A percentile compares a stretch with the other conserved stretches of the same genome.
phyloP scores from a whole-genome alignment of 192 early-diverging fungal genomes.

The Backusella morwellensis region DNA sequence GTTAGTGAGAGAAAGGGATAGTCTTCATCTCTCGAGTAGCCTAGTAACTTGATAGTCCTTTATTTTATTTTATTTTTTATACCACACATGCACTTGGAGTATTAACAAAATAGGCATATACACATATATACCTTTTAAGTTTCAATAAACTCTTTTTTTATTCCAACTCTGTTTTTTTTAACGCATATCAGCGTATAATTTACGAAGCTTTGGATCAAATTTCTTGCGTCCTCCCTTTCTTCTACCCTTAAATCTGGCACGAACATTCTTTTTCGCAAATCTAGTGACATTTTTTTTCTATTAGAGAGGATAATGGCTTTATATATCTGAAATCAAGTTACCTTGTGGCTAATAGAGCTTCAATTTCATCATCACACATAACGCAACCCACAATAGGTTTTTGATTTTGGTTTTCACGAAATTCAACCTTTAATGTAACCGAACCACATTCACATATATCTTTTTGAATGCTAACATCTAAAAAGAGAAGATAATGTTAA shows the following conservation, averaged over 20 bases:
- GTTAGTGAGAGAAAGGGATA: slow-evolving; percentile 7
- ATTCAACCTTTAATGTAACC: slow-evolving; percentile 41
- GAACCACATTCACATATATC: slow-evolving; percentile 44
- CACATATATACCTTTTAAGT: too few species aligned
- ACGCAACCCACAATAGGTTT: slow-evolving; percentile 37
- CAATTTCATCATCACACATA: slow-evolving; percentile 49
- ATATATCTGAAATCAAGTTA: neutral
- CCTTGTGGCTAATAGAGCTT: slow-evolving; percentile 43
- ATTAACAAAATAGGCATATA: too few species aligned
- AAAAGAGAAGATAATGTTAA: neutral
- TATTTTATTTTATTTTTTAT: neutral
- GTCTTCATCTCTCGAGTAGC: slow-evolving; percentile 2
- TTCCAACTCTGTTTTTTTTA: neutral
- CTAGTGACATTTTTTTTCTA: slow-evolving; percentile 7
- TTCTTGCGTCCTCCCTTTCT: slow-evolving; percentile 16
- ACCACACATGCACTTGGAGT: neutral
- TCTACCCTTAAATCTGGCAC: slow-evolving; percentile 19
- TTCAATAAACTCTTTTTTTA: neutral
- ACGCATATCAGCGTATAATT: slow-evolving; percentile 27
- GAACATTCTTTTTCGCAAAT: slow-evolving; percentile 23
- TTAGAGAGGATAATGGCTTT: neutral
- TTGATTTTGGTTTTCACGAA: slow-evolving; percentile 42
- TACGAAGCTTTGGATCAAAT: slow-evolving; percentile 11
- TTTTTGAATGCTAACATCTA: slow-evolving; percentile 34
- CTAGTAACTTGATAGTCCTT: neutral